phyloP scores from a whole-genome alignment of 2,329 filamentous ascomycete genomes.

The Colletotrichum tabaci region DNA sequence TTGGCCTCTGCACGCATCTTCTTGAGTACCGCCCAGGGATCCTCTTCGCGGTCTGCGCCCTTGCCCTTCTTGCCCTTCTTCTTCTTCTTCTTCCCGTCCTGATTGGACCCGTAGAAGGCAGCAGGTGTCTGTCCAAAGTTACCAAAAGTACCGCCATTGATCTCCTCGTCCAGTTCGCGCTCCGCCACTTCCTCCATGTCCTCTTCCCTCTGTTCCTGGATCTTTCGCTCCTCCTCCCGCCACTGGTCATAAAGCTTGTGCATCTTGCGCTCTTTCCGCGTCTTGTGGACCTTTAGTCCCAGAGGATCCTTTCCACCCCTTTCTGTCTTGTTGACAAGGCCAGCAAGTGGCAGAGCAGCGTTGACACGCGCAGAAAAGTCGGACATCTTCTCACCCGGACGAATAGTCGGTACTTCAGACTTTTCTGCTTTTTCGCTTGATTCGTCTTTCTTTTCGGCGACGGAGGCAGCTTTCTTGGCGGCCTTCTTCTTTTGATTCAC shows the following conservation, averaged over 20 bases:
- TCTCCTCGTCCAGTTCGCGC: slow-evolving; percentile 72
- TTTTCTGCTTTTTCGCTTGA: slow-evolving; percentile 42
- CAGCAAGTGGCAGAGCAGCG: slow-evolving; percentile 82
- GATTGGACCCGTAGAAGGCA: slow-evolving; percentile 56
- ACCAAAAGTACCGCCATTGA: slow-evolving; percentile 61
- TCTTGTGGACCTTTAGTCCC: slow-evolving; percentile 78
- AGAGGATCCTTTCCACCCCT: slow-evolving; percentile 74
- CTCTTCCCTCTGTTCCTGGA: slow-evolving; percentile 76
- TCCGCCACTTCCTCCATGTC: slow-evolving; percentile 76
- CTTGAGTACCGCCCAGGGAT: slow-evolving; percentile 84
- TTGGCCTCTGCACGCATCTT: slow-evolving; percentile 73
- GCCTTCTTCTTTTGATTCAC: slow-evolving; percentile 46
- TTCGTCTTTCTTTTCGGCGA: slow-evolving; percentile 37
- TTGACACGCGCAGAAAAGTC: slow-evolving; percentile 90
- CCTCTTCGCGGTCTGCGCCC: slow-evolving; percentile 68
- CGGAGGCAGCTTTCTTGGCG: slow-evolving; percentile 48
- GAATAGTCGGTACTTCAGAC: slow-evolving; percentile 75
- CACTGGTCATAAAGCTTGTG: slow-evolving; percentile 86
- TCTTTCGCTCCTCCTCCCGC: slow-evolving; percentile 75
- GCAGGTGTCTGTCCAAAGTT: slow-evolving; percentile 49
- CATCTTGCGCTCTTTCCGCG: slow-evolving; percentile 88
- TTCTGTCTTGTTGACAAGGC: slow-evolving; percentile 75
- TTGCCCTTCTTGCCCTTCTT: slow-evolving; percentile 61
- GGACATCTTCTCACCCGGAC: slow-evolving; percentile 85
- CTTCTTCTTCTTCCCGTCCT: slow-evolving; percentile 62